Conservation (phyloP, 2,329 filamentous ascomycete genomes). For the Scytalidium sp. region DNA sequence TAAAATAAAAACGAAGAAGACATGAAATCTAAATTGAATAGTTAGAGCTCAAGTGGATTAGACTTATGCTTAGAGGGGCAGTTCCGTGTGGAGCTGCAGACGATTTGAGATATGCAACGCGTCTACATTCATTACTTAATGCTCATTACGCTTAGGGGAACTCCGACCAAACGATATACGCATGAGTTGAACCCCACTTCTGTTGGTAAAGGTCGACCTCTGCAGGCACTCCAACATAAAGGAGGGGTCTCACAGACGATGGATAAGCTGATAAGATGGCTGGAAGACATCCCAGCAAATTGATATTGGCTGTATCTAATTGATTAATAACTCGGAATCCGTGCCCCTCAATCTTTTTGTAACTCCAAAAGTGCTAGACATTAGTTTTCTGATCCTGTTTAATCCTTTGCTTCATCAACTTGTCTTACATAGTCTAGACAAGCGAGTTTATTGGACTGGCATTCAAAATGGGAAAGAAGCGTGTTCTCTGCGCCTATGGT, state of each 20-base stretch:
- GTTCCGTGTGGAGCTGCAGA: no score
- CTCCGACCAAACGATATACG: not conserved
- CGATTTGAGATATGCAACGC: not conserved
- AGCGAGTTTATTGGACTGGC: no score
- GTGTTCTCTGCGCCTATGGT: constrained; percentile 43
- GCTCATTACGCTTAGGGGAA: not conserved
- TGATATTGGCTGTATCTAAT: not conserved
- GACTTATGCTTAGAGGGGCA: not conserved
- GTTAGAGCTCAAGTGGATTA: not conserved
- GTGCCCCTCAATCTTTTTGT: not conserved
- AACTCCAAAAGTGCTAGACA: no score
- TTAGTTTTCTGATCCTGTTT: no score
- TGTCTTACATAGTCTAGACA: no score
- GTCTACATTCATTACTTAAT: not conserved
- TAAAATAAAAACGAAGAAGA: not conserved
- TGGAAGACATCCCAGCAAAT: not conserved
- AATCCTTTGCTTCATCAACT: no score
- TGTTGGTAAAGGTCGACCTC: not conserved
- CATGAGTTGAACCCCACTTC: not conserved
- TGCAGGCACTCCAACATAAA: not conserved
- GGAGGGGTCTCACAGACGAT: not conserved
- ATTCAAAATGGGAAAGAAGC: constrained; percentile 37
- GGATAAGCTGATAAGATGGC: constrained; percentile 4
- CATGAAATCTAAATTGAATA: not conserved
- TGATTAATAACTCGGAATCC: not conserved